phyloP scores from a whole-genome alignment of 1,139 yeast genomes.

The Geotrichum macrosporum region DNA sequence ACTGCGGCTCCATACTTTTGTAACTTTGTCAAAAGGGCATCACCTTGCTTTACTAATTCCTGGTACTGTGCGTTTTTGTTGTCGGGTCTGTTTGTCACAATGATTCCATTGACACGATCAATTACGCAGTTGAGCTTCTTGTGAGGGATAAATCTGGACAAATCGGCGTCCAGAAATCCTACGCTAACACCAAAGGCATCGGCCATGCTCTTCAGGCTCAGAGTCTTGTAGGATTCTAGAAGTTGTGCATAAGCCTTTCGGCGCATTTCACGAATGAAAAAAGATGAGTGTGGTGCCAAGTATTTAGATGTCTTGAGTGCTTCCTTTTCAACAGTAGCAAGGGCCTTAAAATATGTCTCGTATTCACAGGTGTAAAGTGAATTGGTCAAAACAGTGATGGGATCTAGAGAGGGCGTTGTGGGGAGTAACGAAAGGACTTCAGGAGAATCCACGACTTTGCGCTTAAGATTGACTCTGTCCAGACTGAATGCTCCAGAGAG shows the following conservation, averaged over 20 bases:
- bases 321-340: constrained; percentile 73
- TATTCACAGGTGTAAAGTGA: constrained; percentile 89
- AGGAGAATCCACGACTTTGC: constrained; percentile 86
- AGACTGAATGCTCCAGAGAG: constrained; percentile 79
- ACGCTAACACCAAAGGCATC: constrained; percentile 82
- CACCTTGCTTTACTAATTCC: constrained; percentile 84
- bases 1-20: constrained; percentile 98
- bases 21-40: constrained; percentile 81
- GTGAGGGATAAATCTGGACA: constrained; percentile 87
- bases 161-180: constrained; percentile 73
- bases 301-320: constrained; percentile 72
- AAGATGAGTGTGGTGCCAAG: constrained; percentile 72
- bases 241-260: constrained; percentile 93
- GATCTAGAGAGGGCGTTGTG: constrained; percentile 66
- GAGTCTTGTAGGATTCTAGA: constrained; percentile 87
- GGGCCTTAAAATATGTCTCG: constrained; percentile 68
- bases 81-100: constrained; percentile 94
- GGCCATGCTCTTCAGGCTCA: constrained; percentile 90
- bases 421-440: constrained; percentile 81
- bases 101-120: constrained; percentile 91
- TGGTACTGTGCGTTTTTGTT: constrained; percentile 94
- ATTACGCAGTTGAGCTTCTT: constrained; percentile 92
- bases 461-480: constrained; percentile 78
- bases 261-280: constrained; percentile 86
- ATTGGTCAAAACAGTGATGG: constrained; percentile 78